Evolutionary conservation across 2,329 filamentous ascomycete genomes (phyloP), one percentile per base, ranked within the genome.

Genomic region (Truncatella angustata): DNA sequence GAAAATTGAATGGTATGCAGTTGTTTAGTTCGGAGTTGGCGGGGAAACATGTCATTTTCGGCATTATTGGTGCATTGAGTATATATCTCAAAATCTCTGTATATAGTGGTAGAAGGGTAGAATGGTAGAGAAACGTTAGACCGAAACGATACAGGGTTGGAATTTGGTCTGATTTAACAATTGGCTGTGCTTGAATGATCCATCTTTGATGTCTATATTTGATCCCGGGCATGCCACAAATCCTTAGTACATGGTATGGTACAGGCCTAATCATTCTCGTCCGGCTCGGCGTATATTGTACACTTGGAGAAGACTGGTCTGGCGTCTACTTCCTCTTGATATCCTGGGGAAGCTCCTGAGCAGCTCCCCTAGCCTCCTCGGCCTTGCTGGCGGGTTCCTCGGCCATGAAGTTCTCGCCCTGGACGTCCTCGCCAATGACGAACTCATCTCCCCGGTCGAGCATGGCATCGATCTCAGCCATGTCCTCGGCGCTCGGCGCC

Each of bases 391-490:
- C 32, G 11, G 47, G 47, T 36, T 50, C 47, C 36, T 50, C 47
- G 35, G 47, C 47, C 47, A 50, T 50, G 47, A 50, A 50, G 12
- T 16, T 23, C 16, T 35, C 47, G 2, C 63, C 62, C 14, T 63
- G 66, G 40, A 64, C 60, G 51, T 72, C 64, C 30, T 74, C 67
- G 7, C 75, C 77, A 30, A 81, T 63, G 12, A 73, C 70, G 58
- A 85, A 77, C 51, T 75, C 73, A 26, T 68, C 66, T 30, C 74
- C 73, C 5, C 62, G 65, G 46, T 65, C 68, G 49, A 74, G 54
- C 63, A 77, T 74, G 65, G 66, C 58, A 70, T 72, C 64, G 66
- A 67, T 68, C 21, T 67, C 69, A 46, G 74, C 60, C 26, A 77
- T 66, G 18, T 64, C 64, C 34, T 61, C 58, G 12, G 44, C 50